Conservation (phyloP, 192 early-diverging fungal species). For the Gaertneriomyces semiglobifer region DNA sequence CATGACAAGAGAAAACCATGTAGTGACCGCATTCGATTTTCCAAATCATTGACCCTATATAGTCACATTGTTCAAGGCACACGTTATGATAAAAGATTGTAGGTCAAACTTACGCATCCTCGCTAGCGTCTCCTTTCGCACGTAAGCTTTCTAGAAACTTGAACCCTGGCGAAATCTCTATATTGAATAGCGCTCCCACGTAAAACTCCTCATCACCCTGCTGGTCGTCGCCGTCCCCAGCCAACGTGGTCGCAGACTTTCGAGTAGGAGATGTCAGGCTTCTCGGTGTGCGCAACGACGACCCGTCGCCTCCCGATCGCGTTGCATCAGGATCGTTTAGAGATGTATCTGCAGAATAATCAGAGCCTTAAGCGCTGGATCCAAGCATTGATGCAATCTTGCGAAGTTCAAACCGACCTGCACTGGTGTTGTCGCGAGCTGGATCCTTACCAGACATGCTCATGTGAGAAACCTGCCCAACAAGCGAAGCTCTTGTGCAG, state of each 20-base stretch:
- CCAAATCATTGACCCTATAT: slow-evolving; percentile 39
- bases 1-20: slow-evolving; percentile 39
- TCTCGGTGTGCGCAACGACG: too few relatives aligned
- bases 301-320: too few relatives aligned
- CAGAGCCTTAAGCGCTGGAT: too few relatives aligned
- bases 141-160: slow-evolving; percentile 37
- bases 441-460: too few relatives aligned
- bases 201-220: slow-evolving; percentile 43
- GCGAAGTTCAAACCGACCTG: too few relatives aligned
- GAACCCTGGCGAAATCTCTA: slow-evolving; percentile 45
- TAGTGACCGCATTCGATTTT: slow-evolving; percentile 40
- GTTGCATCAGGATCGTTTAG: too few relatives aligned
- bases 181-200: slow-evolving; percentile 44
- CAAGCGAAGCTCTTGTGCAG: too few relatives aligned
- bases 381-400: too few relatives aligned
- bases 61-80: neutral
- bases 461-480: too few relatives aligned
- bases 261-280: neutral
- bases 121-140: slow-evolving; percentile 26
- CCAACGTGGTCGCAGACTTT: neutral
- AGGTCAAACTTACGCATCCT: slow-evolving; percentile 2
- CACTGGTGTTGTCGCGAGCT: too few relatives aligned
- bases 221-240: neutral
- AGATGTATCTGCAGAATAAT: too few relatives aligned
- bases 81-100: neutral